A percentile compares a stretch with the other conserved stretches of the same genome.
Conservation (phyloP, 345 rosid genomes). For the Schrenkiella parvula region DNA sequence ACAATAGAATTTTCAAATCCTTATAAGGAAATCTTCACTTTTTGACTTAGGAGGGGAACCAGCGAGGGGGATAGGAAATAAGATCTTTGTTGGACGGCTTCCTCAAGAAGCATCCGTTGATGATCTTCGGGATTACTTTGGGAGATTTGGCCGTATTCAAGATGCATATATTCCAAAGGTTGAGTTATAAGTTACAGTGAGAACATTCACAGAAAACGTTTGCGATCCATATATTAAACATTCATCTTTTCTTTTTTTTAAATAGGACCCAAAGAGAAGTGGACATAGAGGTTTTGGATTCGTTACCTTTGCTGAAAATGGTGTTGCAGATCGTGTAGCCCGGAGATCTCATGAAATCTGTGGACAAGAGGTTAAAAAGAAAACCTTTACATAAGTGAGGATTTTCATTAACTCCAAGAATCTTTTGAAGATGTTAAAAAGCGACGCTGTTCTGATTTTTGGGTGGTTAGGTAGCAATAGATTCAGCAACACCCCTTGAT, state of each 20-base stretch:
- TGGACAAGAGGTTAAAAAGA: slow-evolving; percentile 83
- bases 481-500: slow-evolving; percentile 90
- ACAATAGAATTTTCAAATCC: not conserved
- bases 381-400: not conserved
- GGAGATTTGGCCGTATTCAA: slow-evolving; percentile 85
- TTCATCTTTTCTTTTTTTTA: not conserved
- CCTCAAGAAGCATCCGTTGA: slow-evolving; percentile 90
- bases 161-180: slow-evolving; percentile 92
- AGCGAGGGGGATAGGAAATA: slow-evolving; percentile 73
- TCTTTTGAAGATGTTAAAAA: not conserved
- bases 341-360: slow-evolving; percentile 91
- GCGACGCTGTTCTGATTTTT: slow-evolving; percentile 1
- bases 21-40: slow-evolving; percentile 15
- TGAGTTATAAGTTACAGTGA: slow-evolving; percentile 7
- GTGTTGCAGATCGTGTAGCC: slow-evolving; percentile 90
- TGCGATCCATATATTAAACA: not conserved
- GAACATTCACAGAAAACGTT: not conserved
- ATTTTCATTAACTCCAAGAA: not conserved
- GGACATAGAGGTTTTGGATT: slow-evolving; percentile 99
- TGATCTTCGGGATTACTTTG: slow-evolving; percentile 83
- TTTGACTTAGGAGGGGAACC: slow-evolving; percentile 57
- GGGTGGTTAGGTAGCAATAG: slow-evolving; percentile 84
- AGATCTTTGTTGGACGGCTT: slow-evolving; percentile 96
- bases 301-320: slow-evolving; percentile 92
- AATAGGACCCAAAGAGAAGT: slow-evolving; percentile 84